A percentile compares a stretch with the other conserved stretches of the same genome.
Conservation (phyloP, 306 rosid species). For the Ormosia emarginata region DNA sequence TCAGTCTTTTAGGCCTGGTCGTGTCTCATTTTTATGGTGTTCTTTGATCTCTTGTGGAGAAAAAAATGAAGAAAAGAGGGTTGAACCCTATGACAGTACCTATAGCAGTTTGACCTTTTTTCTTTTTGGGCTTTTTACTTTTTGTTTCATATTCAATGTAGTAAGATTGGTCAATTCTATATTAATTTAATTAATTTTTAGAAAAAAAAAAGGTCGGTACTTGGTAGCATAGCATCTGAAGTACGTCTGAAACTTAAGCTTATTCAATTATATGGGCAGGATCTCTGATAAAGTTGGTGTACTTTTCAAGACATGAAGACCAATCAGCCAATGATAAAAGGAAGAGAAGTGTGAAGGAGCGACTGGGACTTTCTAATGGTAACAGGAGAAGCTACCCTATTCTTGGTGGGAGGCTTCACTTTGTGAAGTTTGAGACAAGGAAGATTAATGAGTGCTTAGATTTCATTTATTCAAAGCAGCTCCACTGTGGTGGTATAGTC, state of each 20-base stretch:
- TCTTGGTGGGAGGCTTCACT: slow-evolving; percentile 98
- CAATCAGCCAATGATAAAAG: slow-evolving; percentile 67
- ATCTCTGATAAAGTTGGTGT: slow-evolving; percentile 91
- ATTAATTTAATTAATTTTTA: background rate
- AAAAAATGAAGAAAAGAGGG: background rate
- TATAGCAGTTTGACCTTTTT: background rate
- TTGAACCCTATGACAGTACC: background rate
- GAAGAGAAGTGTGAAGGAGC: slow-evolving; percentile 63
- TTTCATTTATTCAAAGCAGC: slow-evolving; percentile 90
- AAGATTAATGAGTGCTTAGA: slow-evolving; percentile 93
- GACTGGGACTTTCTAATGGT: slow-evolving; percentile 70
- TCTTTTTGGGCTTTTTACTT: background rate
- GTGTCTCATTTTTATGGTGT: background rate
- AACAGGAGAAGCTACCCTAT: slow-evolving; percentile 87
- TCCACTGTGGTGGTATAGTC: slow-evolving; percentile 74
- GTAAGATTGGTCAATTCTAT: background rate
- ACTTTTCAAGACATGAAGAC: slow-evolving; percentile 90
- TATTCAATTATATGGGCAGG: slow-evolving; percentile 50
- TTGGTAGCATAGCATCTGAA: background rate
- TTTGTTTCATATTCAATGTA: slow-evolving; percentile 1
- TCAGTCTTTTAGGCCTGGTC: slow-evolving; percentile 1
- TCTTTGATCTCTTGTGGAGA: background rate
- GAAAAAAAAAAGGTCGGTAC: background rate
- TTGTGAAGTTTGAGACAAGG: slow-evolving; percentile 95
- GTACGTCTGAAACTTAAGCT: slow-evolving; percentile 12